Evolutionary conservation across 306 rosid species (phyloP).

Genomic region (Albizia julibrissin): DNA sequence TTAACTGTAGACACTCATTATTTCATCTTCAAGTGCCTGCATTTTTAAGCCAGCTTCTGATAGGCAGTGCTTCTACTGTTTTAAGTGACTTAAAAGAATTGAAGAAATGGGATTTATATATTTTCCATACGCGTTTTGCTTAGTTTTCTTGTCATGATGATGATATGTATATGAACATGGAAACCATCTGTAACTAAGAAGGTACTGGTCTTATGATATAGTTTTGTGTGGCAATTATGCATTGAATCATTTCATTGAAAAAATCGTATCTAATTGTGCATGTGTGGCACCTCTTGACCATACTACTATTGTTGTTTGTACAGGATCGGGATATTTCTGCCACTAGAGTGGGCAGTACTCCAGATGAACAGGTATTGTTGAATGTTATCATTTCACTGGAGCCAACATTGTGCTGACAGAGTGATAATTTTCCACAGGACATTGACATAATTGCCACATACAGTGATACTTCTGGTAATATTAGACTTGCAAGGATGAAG

Average conservation of each 20-base stretch:
- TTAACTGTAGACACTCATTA: background rate
- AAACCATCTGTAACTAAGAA: background rate
- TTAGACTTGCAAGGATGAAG: conserved; percentile 73
- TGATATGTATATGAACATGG: background rate
- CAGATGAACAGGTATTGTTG: conserved; percentile 68
- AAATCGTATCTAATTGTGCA: background rate
- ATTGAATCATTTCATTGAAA: background rate
- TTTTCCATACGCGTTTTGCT: background rate
- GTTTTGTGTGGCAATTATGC: background rate
- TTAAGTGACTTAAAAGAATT: background rate
- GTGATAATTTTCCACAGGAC: conserved; percentile 59
- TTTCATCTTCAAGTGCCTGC: background rate
- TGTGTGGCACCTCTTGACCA: conserved; percentile 27
- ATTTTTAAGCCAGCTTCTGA: background rate
- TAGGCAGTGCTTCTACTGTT: background rate
- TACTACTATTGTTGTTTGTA: conserved; percentile 29
- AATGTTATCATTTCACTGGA: conserved; percentile 23
- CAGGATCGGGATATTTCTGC: conserved; percentile 56
- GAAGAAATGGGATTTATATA: background rate
- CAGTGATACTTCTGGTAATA: conserved; percentile 67
- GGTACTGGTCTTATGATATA: background rate
- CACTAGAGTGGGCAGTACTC: conserved; percentile 40
- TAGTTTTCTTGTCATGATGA: background rate
- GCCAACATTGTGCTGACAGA: conserved; percentile 33
- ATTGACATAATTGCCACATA: conserved; percentile 81